Conservation (phyloP, 768 basidiomycete species). For the Pisolithus orientalis region DNA sequence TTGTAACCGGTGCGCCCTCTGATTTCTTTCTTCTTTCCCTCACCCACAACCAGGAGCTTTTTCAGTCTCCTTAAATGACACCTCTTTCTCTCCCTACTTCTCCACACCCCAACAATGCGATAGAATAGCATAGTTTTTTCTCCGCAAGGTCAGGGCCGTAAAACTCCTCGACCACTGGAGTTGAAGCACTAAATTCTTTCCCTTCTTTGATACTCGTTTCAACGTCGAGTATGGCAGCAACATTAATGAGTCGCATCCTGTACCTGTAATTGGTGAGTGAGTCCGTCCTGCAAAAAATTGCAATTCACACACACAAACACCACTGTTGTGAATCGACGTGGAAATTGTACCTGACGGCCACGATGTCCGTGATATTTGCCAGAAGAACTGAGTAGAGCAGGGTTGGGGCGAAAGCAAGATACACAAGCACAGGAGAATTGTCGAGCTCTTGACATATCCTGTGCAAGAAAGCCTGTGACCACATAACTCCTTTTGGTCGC, state of each 20-base stretch:
- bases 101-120: neutral
- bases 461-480: too few relatives aligned
- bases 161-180: neutral
- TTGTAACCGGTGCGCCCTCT: neutral
- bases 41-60: neutral
- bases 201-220: neutral
- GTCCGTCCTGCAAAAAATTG: too few relatives aligned
- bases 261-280: neutral
- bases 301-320: too few relatives aligned
- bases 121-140: neutral
- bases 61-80: neutral
- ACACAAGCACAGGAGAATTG: too few relatives aligned
- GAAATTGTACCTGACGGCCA: too few relatives aligned
- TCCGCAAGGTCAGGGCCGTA: neutral
- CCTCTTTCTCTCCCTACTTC: neutral
- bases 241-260: neutral
- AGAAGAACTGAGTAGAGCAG: too few relatives aligned
- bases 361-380: too few relatives aligned
- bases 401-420: too few relatives aligned
- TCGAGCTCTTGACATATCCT: too few relatives aligned
- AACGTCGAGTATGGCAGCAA: neutral
- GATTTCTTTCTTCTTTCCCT: neutral
- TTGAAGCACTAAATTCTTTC: neutral
- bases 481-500: too few relatives aligned
- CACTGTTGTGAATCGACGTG: too few relatives aligned